phyloP scores from a whole-genome alignment of 2,329 filamentous ascomycete species.

The Thielaviopsis ethacetica region DNA sequence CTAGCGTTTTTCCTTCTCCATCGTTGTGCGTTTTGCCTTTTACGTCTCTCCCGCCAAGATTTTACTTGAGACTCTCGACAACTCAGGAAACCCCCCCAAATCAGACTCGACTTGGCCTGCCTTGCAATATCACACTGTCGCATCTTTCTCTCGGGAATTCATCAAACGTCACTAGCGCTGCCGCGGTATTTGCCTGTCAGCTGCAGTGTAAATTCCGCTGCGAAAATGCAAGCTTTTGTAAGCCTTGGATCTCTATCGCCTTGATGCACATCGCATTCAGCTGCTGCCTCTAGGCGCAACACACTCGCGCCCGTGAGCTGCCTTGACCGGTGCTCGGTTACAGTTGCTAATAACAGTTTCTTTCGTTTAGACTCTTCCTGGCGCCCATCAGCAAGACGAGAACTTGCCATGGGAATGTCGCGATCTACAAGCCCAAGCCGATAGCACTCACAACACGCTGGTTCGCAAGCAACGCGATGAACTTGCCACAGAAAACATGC shows the following conservation, averaged over 20 bases:
- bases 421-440: not conserved
- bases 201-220: not conserved
- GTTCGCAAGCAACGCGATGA: not conserved
- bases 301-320: too few relatives aligned
- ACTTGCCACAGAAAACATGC: conserved; percentile 31
- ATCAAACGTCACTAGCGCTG: not conserved
- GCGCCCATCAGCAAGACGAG: not conserved
- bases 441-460: not conserved
- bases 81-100: not conserved
- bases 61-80: too few relatives aligned
- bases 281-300: not conserved
- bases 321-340: too few relatives aligned
- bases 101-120: not conserved
- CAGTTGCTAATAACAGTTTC: too few relatives aligned
- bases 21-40: not conserved
- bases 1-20: not conserved
- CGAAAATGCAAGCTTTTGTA: not conserved
- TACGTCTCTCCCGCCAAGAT: not conserved
- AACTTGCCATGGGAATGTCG: not conserved
- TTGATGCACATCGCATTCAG: not conserved
- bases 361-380: not conserved
- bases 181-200: not conserved
- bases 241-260: not conserved
- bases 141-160: too few relatives aligned
- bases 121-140: too few relatives aligned